phyloP scores from a whole-genome alignment of 768 basidiomycete genomes.

The Termitomyces sp. region DNA sequence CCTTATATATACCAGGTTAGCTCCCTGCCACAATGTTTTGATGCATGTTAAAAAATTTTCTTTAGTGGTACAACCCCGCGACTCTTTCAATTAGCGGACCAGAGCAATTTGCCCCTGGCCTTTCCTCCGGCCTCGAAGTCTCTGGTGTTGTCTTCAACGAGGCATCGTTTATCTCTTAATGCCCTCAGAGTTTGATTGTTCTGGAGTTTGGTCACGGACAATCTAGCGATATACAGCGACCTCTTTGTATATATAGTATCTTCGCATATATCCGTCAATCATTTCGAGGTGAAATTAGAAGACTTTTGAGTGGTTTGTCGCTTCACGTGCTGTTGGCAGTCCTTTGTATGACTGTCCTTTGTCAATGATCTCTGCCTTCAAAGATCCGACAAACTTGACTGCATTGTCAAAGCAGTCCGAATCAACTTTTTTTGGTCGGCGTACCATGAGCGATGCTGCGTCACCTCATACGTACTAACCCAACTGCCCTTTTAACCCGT shows the following conservation, averaged over 20 bases:
- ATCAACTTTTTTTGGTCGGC: neutral
- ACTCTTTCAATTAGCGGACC: slow-evolving; percentile 40
- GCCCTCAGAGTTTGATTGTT: neutral
- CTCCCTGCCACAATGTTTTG: neutral
- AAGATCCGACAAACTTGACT: neutral
- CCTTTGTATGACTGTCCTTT: neutral
- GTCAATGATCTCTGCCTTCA: neutral
- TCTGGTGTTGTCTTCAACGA: slow-evolving; percentile 81
- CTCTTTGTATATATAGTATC: slow-evolving; percentile 6
- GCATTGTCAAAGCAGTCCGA: neutral
- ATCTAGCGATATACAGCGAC: slow-evolving; percentile 36
- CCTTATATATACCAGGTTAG: slow-evolving; percentile 91
- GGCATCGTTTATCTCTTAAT: slow-evolving; percentile 73
- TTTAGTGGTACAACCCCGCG: slow-evolving; percentile 44
- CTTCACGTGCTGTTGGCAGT: slow-evolving; percentile 1
- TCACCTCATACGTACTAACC: slow-evolving; percentile 27
- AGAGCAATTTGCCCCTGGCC: slow-evolving; percentile 31
- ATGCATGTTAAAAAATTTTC: neutral
- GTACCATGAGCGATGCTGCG: slow-evolving; percentile 52
- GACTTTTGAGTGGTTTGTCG: neutral
- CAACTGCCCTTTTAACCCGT: slow-evolving; percentile 10
- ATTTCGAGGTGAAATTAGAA: neutral
- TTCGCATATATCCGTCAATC: neutral
- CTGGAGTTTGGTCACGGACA: neutral
- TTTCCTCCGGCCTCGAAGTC: slow-evolving; percentile 41